Percentiles rank a stretch among this genome's conserved stretches.
These are phyloP conservation scores for Ascochyta fabae DNA, from an alignment of 2,329 filamentous ascomycete species.

Conservation along the genomic window DNA sequence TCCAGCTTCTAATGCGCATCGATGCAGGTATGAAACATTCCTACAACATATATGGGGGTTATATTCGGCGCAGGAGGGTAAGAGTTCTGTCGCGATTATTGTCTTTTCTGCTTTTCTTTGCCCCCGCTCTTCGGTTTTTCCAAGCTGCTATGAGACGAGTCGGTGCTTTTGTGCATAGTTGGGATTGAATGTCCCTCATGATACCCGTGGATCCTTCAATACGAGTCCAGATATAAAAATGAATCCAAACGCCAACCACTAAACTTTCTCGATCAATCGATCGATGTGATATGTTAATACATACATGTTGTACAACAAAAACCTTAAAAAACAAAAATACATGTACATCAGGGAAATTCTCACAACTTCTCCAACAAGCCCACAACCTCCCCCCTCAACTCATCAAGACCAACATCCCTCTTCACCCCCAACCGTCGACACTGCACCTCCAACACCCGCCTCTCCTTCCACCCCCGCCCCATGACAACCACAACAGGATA, in stretches of 20 bases:
- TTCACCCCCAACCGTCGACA: constrained; percentile 72
- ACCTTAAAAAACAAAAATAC: too few species aligned
- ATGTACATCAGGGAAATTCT: too few species aligned
- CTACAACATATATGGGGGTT: constrained; percentile 17
- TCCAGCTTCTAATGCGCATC: constrained; percentile 17
- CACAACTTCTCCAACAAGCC: constrained; percentile 30
- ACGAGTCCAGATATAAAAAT: constrained; percentile 25
- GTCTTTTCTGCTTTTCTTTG: constrained; percentile 10
- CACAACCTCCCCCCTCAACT: constrained; percentile 54
- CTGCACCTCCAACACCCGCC: constrained; percentile 72
- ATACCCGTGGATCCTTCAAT: constrained; percentile 31
- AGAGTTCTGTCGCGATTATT: constrained; percentile 8
- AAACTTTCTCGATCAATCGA: background rate
- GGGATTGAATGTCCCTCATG: constrained; percentile 24
- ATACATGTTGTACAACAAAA: too few species aligned
- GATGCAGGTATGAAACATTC: constrained; percentile 20
- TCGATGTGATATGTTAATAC: too few species aligned
- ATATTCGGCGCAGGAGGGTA: constrained; percentile 8
- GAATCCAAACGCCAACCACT: constrained; percentile 26
- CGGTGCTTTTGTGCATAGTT: constrained; percentile 28
- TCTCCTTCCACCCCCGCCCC: constrained; percentile 57
- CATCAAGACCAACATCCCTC: constrained; percentile 62
- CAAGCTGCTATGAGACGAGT: constrained; percentile 8
- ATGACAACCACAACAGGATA: constrained; percentile 85
- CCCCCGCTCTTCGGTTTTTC: constrained; percentile 12